Evolutionary conservation across 2,329 filamentous ascomycete species (phyloP).

Genomic region (Fusarium papillatum): DNA sequence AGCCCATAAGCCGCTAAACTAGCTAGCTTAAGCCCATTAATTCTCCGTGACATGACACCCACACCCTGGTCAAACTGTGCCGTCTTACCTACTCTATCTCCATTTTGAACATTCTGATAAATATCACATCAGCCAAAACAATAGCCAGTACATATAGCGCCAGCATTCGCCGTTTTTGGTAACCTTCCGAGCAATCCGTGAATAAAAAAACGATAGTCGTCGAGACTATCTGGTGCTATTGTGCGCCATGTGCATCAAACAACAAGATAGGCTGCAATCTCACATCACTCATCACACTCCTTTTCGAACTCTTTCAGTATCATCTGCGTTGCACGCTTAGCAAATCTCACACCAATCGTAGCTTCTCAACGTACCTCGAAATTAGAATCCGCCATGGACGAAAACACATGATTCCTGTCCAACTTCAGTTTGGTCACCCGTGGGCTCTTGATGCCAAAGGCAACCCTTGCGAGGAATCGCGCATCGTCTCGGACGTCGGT

Average conservation of each 20-base stretch:
- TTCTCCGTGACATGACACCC: neutral
- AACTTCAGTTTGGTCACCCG: constrained; percentile 63
- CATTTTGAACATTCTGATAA: neutral
- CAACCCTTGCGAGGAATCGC: constrained; percentile 69
- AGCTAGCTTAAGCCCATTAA: neutral
- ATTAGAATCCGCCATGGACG: constrained; percentile 66
- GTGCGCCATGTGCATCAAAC: neutral
- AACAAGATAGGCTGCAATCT: neutral
- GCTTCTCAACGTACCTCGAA: constrained; percentile 56
- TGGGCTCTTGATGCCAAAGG: constrained; percentile 74
- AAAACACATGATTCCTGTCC: constrained; percentile 59
- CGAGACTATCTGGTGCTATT: neutral
- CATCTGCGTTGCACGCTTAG: constrained; percentile 20
- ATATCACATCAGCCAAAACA: neutral
- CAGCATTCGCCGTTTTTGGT: neutral
- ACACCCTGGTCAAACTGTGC: neutral
- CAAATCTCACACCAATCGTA: neutral
- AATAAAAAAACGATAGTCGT: neutral
- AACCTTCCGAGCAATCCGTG: neutral
- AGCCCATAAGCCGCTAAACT: neutral
- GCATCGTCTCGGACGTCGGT: constrained; percentile 68
- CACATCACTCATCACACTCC: constrained; percentile 22
- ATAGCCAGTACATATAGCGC: neutral
- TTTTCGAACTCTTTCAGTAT: constrained; percentile 41
- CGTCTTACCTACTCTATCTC: neutral